Evolutionary conservation across 768 basidiomycete genomes (phyloP).

Genomic region (Suillus spraguei): DNA sequence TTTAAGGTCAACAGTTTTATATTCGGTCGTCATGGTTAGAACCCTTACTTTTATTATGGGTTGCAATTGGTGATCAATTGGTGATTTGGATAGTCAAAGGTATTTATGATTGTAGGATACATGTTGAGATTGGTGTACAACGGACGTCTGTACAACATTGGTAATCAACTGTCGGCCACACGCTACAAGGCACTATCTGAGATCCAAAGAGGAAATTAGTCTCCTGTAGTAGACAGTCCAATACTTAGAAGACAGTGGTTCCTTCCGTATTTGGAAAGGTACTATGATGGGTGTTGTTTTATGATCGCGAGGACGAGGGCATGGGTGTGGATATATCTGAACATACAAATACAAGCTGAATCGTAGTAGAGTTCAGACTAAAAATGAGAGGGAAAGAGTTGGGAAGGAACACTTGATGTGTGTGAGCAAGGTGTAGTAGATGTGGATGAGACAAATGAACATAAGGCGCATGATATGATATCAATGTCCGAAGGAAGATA

Average conservation of each 20-base stretch:
- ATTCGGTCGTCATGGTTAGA: neutral
- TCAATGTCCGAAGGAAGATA: neutral
- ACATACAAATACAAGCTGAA: conserved; percentile 26
- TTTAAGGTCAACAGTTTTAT: neutral
- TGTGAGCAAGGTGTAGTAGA: conserved; percentile 7
- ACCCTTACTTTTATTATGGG: neutral
- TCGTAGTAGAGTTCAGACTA: conserved; percentile 14
- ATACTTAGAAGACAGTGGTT: neutral
- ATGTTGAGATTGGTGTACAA: neutral
- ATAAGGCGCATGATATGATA: neutral
- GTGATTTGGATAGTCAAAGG: neutral
- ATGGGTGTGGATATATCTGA: conserved; percentile 1
- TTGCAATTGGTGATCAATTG: neutral
- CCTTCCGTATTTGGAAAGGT: neutral
- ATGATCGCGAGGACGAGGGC: neutral
- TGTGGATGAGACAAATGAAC: neutral
- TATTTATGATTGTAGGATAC: neutral
- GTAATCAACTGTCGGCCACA: neutral
- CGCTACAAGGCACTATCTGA: neutral
- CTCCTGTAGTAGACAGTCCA: neutral
- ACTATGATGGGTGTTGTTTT: neutral
- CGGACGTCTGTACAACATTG: neutral
- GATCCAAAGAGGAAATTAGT: neutral
- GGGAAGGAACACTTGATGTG: neutral
- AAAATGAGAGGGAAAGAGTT: neutral